Percentiles rank a stretch among this genome's conserved stretches.
Evolutionary conservation across 1,284 basidiomycete species (phyloP).

Genomic region (Retiboletus flavoniger): DNA sequence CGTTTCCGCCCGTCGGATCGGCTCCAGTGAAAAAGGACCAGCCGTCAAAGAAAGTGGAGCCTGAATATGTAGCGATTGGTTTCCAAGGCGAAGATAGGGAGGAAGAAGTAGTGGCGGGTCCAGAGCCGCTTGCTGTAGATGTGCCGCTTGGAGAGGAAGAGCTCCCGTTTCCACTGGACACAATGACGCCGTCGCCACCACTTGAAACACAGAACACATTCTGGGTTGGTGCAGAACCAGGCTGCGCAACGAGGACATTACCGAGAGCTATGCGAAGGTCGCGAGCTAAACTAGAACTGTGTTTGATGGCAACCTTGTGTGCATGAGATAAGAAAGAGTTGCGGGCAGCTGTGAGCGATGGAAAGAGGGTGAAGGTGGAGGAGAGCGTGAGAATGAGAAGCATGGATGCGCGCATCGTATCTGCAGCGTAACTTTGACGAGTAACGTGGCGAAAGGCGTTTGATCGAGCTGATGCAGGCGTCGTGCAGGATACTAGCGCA

Average conservation of each 20-base stretch:
- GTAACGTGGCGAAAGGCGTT: background rate
- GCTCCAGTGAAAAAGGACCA: slow-evolving; percentile 71
- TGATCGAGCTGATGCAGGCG: slow-evolving; percentile 10
- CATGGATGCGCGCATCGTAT: slow-evolving; percentile 32
- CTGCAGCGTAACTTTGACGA: slow-evolving; percentile 5
- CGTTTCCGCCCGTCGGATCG: slow-evolving; percentile 81
- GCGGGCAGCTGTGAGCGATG: slow-evolving; percentile 13
- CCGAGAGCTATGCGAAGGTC: slow-evolving; percentile 66
- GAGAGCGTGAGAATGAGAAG: slow-evolving; percentile 38
- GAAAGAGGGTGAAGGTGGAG: slow-evolving; percentile 20
- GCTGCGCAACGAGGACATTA: slow-evolving; percentile 44
- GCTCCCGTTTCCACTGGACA: slow-evolving; percentile 19
- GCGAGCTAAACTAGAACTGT: slow-evolving; percentile 58
- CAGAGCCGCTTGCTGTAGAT: slow-evolving; percentile 21
- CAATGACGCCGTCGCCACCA: slow-evolving; percentile 24
- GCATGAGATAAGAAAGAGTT: slow-evolving; percentile 33
- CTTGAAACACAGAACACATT: slow-evolving; percentile 34
- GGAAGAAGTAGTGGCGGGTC: slow-evolving; percentile 20
- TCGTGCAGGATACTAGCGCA: background rate
- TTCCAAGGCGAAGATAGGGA: slow-evolving; percentile 37
- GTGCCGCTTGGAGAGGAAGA: slow-evolving; percentile 19
- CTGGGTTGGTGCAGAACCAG: slow-evolving; percentile 24
- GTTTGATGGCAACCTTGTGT: slow-evolving; percentile 45
- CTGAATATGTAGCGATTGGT: slow-evolving; percentile 42
- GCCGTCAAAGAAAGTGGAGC: slow-evolving; percentile 72